phyloP scores from a whole-genome alignment of 2,329 filamentous ascomycete genomes.

The Colletotrichum kahawae region DNA sequence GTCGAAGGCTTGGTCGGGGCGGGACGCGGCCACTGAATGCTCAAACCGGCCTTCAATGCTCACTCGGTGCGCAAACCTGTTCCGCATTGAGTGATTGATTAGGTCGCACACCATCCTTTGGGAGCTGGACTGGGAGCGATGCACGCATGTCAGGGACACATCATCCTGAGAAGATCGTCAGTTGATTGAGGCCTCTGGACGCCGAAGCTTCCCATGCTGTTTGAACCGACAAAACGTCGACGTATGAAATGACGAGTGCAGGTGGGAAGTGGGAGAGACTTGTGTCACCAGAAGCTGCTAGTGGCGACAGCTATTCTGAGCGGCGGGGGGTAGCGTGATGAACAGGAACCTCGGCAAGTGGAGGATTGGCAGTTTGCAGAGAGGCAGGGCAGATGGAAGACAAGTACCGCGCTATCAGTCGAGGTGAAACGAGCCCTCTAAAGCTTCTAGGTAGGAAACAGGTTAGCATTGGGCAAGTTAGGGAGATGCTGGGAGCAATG shows the following conservation, averaged over 20 bases:
- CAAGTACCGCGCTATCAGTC: background rate
- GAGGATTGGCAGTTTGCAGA: background rate
- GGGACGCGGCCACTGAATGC: background rate
- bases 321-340: background rate
- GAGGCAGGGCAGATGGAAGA: background rate
- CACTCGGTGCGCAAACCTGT: background rate
- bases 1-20: constrained; percentile 3
- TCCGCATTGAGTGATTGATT: constrained; percentile 7
- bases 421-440: constrained; percentile 10
- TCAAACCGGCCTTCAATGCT: background rate
- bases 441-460: constrained; percentile 10
- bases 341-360: constrained; percentile 3
- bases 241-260: background rate
- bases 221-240: background rate
- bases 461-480: background rate
- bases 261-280: constrained; percentile 6
- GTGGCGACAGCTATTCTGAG: constrained; percentile 13
- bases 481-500: constrained; percentile 12
- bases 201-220: background rate
- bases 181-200: background rate
- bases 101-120: background rate
- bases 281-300: background rate
- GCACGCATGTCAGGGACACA: background rate
- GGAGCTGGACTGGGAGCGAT: background rate
- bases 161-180: background rate